A percentile compares a stretch with the other conserved stretches of the same genome.
phyloP scores from a whole-genome alignment of 2,329 filamentous ascomycete genomes.

The Akanthomyces lecanii region DNA sequence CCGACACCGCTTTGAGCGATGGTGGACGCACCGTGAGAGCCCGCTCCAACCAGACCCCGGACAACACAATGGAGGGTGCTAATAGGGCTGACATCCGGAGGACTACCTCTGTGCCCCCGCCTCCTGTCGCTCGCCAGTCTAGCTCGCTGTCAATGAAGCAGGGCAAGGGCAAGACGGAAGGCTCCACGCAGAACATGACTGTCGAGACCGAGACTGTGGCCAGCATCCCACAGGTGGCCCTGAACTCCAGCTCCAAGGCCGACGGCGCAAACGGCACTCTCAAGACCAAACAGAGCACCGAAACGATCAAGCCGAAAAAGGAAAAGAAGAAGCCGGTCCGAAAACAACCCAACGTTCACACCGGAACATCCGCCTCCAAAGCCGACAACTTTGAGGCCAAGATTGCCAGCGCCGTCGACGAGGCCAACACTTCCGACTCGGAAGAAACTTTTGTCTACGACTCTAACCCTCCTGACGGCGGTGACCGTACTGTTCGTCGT shows the following conservation, averaged over 20 bases:
- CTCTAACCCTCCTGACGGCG: constrained; percentile 77
- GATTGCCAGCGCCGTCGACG: constrained; percentile 91
- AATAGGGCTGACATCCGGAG: constrained; percentile 40
- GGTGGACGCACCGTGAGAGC: constrained; percentile 42
- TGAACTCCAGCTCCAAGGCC: constrained; percentile 61
- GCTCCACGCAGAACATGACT: constrained; percentile 85
- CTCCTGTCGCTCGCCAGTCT: constrained; percentile 60
- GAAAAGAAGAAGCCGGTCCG: constrained; percentile 78
- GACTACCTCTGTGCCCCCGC: constrained; percentile 46
- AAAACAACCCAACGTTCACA: constrained; percentile 67
- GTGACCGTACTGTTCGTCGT: constrained; percentile 58
- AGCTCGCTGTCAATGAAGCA: constrained; percentile 50
- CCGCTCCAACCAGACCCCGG: constrained; percentile 45
- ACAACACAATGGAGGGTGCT: constrained; percentile 64
- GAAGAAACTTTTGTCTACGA: constrained; percentile 99
- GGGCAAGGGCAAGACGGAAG: constrained; percentile 68
- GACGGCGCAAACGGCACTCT: constrained; percentile 68
- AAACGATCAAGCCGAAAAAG: constrained; percentile 92
- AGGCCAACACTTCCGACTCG: constrained; percentile 93
- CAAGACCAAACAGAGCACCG: constrained; percentile 82
- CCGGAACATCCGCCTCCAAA: constrained; percentile 85
- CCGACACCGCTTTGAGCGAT: constrained; percentile 36
- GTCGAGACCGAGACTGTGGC: constrained; percentile 96
- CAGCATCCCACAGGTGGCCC: constrained; percentile 78
- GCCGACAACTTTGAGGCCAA: constrained; percentile 98